Conservation (phyloP, 2,329 filamentous ascomycete genomes). For the Colletotrichum salicis region DNA sequence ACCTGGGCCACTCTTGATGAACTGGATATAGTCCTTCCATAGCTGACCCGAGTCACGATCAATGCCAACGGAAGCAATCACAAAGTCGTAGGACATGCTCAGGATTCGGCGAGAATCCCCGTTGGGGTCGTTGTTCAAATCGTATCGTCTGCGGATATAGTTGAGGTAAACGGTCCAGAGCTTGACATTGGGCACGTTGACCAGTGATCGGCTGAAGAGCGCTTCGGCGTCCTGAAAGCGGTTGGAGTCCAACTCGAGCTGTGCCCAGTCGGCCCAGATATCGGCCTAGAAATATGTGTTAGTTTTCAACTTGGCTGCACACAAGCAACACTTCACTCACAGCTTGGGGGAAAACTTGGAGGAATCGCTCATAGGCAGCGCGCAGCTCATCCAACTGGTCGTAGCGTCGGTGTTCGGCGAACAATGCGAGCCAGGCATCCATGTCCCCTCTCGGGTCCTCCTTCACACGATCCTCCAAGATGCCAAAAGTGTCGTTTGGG, state of each 20-base stretch:
- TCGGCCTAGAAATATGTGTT: conserved; percentile 74
- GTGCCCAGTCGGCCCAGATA: conserved; percentile 88
- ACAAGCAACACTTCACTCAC: conserved; percentile 67
- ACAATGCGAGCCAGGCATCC: conserved; percentile 89
- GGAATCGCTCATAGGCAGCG: conserved; percentile 84
- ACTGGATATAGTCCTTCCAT: conserved; percentile 95
- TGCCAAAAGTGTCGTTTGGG: conserved; percentile 78
- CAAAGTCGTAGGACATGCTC: conserved; percentile 89
- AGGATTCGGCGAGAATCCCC: conserved; percentile 83
- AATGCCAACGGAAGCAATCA: conserved; percentile 87
- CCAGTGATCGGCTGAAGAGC: conserved; percentile 83
- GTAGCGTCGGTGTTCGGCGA: conserved; percentile 83
- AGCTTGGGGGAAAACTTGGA: conserved; percentile 87
- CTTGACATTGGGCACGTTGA: conserved; percentile 82
- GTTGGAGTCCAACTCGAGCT: conserved; percentile 89
- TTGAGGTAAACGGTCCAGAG: conserved; percentile 95
- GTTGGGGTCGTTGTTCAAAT: conserved; percentile 79
- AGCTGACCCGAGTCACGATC: conserved; percentile 90
- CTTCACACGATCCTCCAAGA: conserved; percentile 89
- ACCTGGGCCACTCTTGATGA: conserved; percentile 89
- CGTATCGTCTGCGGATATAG: conserved; percentile 92
- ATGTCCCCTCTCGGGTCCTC: conserved; percentile 93
- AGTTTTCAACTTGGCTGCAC: conserved; percentile 39
- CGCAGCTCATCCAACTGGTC: conserved; percentile 85
- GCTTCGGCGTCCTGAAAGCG: conserved; percentile 83